Evolutionary conservation across 306 rosid genomes (phyloP).

Genomic region (Cercis canadensis): DNA sequence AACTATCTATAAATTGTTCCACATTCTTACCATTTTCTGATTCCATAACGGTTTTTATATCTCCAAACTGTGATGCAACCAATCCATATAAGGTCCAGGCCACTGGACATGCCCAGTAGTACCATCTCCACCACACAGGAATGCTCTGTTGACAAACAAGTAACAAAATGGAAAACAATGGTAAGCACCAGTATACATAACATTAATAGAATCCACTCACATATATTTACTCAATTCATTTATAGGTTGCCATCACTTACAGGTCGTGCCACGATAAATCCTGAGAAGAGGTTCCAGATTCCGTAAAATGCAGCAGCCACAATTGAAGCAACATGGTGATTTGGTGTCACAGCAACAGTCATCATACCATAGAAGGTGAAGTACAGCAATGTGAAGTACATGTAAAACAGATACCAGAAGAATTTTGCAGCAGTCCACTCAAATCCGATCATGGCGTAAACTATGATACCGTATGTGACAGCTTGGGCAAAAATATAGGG

Average conservation of each 20-base stretch:
- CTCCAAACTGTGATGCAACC: conserved; percentile 73
- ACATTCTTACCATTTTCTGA: conserved; percentile 22
- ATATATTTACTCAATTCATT: neutral
- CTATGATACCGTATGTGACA: conserved; percentile 55
- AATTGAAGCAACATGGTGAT: conserved; percentile 67
- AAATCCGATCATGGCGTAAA: conserved; percentile 85
- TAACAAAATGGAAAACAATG: neutral
- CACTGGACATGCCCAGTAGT: conserved; percentile 73
- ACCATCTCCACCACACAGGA: conserved; percentile 95
- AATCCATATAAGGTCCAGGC: conserved; percentile 87
- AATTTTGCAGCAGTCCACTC: conserved; percentile 61
- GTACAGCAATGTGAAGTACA: conserved; percentile 73
- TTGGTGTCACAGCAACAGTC: conserved; percentile 81
- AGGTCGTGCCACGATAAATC: conserved; percentile 65
- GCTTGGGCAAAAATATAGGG: conserved; percentile 72
- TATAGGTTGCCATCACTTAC: conserved; percentile 49
- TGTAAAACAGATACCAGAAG: conserved; percentile 78
- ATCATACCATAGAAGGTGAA: conserved; percentile 89
- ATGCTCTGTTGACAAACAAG: conserved; percentile 28
- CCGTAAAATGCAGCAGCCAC: conserved; percentile 69
- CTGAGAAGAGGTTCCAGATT: conserved; percentile 83
- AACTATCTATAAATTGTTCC: conserved; percentile 40
- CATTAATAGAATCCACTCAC: neutral
- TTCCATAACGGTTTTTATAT: conserved; percentile 32
- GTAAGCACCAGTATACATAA: neutral